Conservation (phyloP, 1,284 basidiomycete species). For the Rhodotorula sp. region DNA sequence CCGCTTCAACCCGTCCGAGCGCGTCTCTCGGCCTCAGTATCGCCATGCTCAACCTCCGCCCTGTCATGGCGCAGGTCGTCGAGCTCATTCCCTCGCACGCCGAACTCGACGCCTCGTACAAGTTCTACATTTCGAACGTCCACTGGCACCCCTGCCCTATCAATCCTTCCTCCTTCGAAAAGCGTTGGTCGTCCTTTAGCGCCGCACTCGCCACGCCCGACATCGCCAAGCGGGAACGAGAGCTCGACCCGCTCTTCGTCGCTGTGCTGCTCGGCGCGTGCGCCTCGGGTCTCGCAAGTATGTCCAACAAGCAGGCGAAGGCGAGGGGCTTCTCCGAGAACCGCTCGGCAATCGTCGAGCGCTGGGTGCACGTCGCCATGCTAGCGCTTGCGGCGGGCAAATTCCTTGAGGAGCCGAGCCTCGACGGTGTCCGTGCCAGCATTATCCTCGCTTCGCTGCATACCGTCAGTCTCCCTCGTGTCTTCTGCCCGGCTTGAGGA, state of each 20-base stretch:
- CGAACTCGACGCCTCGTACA: constrained; percentile 4
- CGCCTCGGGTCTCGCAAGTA: constrained; percentile 25
- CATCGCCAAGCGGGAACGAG: neutral
- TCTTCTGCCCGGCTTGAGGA: neutral
- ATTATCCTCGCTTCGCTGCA: constrained; percentile 16
- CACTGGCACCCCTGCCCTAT: constrained; percentile 16
- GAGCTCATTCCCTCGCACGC: neutral
- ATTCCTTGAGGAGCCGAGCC: constrained; percentile 27
- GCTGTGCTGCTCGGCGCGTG: constrained; percentile 18
- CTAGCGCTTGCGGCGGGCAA: constrained; percentile 10
- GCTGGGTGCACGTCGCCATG: constrained; percentile 21
- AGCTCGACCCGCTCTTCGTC: constrained; percentile 19
- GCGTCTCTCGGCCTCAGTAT: constrained; percentile 4
- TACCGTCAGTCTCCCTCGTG: constrained; percentile 3
- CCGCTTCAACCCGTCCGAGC: neutral
- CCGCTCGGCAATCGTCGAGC: constrained; percentile 12
- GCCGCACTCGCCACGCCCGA: neutral
- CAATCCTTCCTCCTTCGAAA: constrained; percentile 1
- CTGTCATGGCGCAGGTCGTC: neutral
- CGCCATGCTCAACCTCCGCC: neutral
- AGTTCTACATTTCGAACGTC: constrained; percentile 1
- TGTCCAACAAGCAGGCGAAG: constrained; percentile 20
- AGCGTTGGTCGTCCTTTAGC: constrained; percentile 5
- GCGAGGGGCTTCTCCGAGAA: constrained; percentile 13
- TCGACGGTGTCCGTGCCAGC: constrained; percentile 17